Base-by-base conservation (phyloP, 371 early-diverging fungal species). In the Saksenaea vasiformis region DNA sequence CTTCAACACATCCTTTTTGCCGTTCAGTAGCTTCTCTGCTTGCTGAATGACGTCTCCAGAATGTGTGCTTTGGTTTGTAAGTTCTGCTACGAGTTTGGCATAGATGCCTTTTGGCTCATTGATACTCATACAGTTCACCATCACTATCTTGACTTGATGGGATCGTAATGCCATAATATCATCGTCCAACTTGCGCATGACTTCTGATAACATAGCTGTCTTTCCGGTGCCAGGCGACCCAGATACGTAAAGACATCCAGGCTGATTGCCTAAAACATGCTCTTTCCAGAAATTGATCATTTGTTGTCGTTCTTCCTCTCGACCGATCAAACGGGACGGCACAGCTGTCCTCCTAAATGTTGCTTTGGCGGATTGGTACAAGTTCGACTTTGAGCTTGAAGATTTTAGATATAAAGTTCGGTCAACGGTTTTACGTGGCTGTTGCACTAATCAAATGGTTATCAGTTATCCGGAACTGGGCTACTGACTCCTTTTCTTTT, bases 161-260 rank as follows among this genome's bases (percentile, higher is more conserved):
- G 76, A 19, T 60, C 56, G 51, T 5, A 68, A 35, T 2, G 60
- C 70, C 19, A 61, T 55, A 3, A 58, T 58, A 13, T 80, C 68
- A 28, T 62, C 61, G 58, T 67, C 74, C 72, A 72, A 77, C 13
- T 74, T 61, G 5, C 78, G 76, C 56, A 86, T 70, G 11, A 89
- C 74, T 58, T 91, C 89, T 9, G 79, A 84, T 35, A 96, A 64
- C 58, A 95, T 83, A 10, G 95, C 96, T 3, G 95, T 96, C 87
- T 98, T 98, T 51, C 98, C 98, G 8, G 97, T 96, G 5, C 98
- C 98, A 0, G 98, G 98, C 53, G 85, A 85, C 2, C 98, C 98
- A 8, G 94, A 92, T 17, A 97, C 87, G 69, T 96, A 98, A 34
- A 98, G 80, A 44, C 93, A 85, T 37, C 87, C 87, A 5, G 82